Base-by-base conservation (phyloP, 257 asterid species). In the Ocimum tenuiflorum region DNA sequence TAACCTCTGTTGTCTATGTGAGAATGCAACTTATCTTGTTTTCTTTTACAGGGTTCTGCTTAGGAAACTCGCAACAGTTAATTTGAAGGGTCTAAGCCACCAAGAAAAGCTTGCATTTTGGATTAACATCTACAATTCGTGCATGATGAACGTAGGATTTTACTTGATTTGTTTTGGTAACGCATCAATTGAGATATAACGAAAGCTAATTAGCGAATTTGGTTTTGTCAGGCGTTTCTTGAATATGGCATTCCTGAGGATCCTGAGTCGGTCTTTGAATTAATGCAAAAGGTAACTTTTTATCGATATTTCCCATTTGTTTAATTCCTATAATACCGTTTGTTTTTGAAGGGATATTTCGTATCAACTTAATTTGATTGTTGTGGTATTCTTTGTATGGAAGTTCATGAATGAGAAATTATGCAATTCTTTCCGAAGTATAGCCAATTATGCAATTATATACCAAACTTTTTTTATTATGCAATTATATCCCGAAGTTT, bases 21-120 rank as follows among this genome's bases (percentile, higher is more conserved):
- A 18, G 14, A 62, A 27, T 23, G 11, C 10, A 19, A 17, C 51
- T 31, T 3, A 19, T 57, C 41, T 19, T 41, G 59, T 54, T 58
- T 70, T 77, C 52, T 51, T 36, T 70, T 36, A 22, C 79, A 91
- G 97, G 81, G 78, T 78, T 64, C 80, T 88, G 36, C 78, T 86
- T 48, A 89, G 79, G 78, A 86, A 86, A 71, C 88, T 91, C 43
- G 86, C 81, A 27, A 62, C 70, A 43, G 87, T 79, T 17, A 80
- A 82, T 70, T 72, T 91, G 75, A 79, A 80, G 63, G 91, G 87
- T 69, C 89, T 86, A 52, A 79, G 68, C 49, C 96, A 88, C 78
- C 96, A 88, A 66, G 90, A 87, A 74, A 88, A 88, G 81, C 94
- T 91, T 20, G 95, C 98, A 71, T 91, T 88, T 77, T 91, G 98